Evolutionary conservation across 2,329 filamentous ascomycete species (phyloP).

Genomic region (Magnaporthiopsis incrustans): DNA sequence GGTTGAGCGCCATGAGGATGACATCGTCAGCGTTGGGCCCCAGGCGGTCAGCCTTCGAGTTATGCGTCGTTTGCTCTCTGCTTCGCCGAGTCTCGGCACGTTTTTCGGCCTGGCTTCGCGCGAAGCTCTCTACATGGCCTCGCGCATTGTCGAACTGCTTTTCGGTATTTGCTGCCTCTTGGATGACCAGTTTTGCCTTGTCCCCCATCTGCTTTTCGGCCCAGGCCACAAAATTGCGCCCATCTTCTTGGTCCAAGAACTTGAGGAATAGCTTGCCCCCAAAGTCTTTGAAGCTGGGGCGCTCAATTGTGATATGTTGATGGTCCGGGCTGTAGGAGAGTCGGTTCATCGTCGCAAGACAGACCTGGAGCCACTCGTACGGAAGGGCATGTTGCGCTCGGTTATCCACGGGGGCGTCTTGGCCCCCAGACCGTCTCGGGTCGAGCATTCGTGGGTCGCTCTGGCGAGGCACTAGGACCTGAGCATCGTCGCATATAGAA

Average conservation of each 20-base stretch:
- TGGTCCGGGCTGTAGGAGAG: neutral
- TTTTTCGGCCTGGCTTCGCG: neutral
- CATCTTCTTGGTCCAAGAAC: conserved; percentile 7
- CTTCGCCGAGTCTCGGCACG: neutral
- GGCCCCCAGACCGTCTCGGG: neutral
- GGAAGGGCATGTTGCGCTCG: neutral
- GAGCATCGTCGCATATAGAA: neutral
- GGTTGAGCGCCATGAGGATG: neutral
- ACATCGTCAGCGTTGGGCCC: neutral
- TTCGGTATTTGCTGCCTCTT: neutral
- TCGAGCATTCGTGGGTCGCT: neutral
- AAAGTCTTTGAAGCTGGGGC: neutral
- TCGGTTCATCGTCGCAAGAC: neutral
- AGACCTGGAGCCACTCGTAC: conserved; percentile 5
- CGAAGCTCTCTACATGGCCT: neutral
- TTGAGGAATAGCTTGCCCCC: conserved; percentile 6
- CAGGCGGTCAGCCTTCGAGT: neutral
- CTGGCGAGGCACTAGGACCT: neutral
- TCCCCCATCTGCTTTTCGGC: neutral
- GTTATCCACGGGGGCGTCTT: neutral
- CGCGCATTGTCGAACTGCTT: neutral
- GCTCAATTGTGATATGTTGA: neutral
- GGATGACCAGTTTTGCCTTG: neutral
- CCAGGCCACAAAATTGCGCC: conserved; percentile 7
- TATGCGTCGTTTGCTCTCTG: neutral